Evolutionary conservation across 1,284 basidiomycete genomes (phyloP).

Genomic region (Athelia psychrophila): DNA sequence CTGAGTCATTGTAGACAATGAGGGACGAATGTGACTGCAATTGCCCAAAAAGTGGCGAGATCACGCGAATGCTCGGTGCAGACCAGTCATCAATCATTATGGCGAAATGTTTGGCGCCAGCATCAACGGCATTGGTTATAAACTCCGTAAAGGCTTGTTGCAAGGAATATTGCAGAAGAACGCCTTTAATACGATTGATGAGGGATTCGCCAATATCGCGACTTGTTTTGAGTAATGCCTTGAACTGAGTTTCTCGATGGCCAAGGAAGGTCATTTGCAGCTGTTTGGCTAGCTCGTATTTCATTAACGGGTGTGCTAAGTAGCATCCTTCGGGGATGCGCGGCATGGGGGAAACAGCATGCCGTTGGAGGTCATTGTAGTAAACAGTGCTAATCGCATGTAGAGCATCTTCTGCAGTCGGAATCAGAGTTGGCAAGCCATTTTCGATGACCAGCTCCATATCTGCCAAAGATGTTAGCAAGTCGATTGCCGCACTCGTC

Average conservation of each 20-base stretch:
- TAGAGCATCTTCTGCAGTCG: slow-evolving; percentile 23
- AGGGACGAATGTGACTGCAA: slow-evolving; percentile 34
- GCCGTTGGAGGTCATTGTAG: slow-evolving; percentile 37
- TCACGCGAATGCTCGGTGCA: slow-evolving; percentile 13
- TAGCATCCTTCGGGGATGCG: slow-evolving; percentile 8
- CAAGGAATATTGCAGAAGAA: slow-evolving; percentile 36
- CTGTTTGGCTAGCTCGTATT: slow-evolving; percentile 24
- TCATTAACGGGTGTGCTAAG: slow-evolving; percentile 29
- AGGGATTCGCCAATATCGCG: slow-evolving; percentile 31
- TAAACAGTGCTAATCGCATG: slow-evolving; percentile 23
- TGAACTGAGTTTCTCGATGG: slow-evolving; percentile 11
- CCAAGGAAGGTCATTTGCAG: slow-evolving; percentile 33
- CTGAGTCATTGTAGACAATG: slow-evolving; percentile 40
- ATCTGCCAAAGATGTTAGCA: slow-evolving; percentile 24
- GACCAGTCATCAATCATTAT: slow-evolving; percentile 32
- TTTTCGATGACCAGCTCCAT: slow-evolving; percentile 17
- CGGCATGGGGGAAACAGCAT: slow-evolving; percentile 15
- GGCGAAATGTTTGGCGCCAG: slow-evolving; percentile 36
- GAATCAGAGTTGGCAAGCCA: slow-evolving; percentile 27
- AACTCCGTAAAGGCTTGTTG: slow-evolving; percentile 43
- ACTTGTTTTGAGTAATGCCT: slow-evolving; percentile 16
- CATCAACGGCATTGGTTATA: slow-evolving; percentile 49
- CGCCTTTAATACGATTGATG: slow-evolving; percentile 19
- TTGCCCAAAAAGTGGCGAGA: slow-evolving; percentile 28
- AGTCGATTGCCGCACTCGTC: slow-evolving; percentile 18